phyloP scores from a whole-genome alignment of 331 rosid species.

The Telfairia occidentalis region DNA sequence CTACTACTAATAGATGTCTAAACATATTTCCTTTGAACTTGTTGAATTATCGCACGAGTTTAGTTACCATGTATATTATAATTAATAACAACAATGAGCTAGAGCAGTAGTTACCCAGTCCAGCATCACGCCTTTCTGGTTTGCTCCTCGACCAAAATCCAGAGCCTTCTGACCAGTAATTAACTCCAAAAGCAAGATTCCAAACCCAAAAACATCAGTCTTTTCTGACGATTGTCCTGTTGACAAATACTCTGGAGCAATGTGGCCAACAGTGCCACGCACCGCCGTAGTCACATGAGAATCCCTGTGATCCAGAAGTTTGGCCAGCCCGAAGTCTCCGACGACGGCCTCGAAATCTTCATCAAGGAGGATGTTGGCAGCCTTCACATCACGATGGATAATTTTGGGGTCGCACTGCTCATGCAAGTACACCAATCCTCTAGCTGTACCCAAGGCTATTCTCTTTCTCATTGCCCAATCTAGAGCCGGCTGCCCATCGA shows the following conservation, averaged over 20 bases:
- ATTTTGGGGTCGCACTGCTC: slow-evolving; percentile 98
- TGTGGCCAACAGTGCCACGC: slow-evolving; percentile 96
- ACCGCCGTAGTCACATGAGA: slow-evolving; percentile 97
- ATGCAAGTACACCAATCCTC: slow-evolving; percentile 90
- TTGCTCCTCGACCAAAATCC: slow-evolving; percentile 88
- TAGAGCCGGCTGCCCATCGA: slow-evolving; percentile 64
- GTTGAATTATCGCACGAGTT: background rate
- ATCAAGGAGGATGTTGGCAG: slow-evolving; percentile 90
- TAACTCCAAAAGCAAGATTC: slow-evolving; percentile 88
- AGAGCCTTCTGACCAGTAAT: slow-evolving; percentile 92
- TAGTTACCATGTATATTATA: background rate
- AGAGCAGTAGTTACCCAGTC: slow-evolving; percentile 62
- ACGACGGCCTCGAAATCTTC: slow-evolving; percentile 95
- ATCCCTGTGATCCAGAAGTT: slow-evolving; percentile 92
- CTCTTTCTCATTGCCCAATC: slow-evolving; percentile 87
- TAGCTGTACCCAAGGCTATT: slow-evolving; percentile 94
- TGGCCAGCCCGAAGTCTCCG: slow-evolving; percentile 97
- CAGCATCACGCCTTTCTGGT: slow-evolving; percentile 94
- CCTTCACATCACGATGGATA: slow-evolving; percentile 96
- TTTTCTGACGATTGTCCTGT: slow-evolving; percentile 97
- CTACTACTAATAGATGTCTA: background rate
- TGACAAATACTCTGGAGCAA: slow-evolving; percentile 89
- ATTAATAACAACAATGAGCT: background rate
- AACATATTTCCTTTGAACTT: background rate
- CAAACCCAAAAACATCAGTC: slow-evolving; percentile 95